Percentiles rank a stretch among this genome's conserved stretches.
Conservation (phyloP, 257 asterid species). For the Ehretia macrophylla region DNA sequence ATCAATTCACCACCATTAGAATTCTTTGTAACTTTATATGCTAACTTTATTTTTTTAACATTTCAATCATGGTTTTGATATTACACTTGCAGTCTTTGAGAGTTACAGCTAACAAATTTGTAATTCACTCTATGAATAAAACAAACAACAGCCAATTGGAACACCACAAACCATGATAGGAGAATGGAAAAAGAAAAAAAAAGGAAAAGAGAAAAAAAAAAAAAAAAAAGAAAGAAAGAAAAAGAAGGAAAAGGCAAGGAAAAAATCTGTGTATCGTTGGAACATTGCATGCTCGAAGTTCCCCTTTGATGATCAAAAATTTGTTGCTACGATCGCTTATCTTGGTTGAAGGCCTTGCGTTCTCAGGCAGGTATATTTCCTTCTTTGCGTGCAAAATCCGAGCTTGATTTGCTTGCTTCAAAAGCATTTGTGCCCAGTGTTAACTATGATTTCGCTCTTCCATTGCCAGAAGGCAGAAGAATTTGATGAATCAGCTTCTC, state of each 20-base stretch:
- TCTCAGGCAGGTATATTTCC: constrained; percentile 1
- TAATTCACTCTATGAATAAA: neutral
- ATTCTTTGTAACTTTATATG: too few relatives aligned
- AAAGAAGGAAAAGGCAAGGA: too few relatives aligned
- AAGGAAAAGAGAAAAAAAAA: neutral
- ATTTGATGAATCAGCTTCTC: constrained; percentile 74
- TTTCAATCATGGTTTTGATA: neutral
- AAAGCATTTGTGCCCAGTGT: neutral
- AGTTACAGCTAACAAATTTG: neutral
- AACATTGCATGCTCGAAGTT: constrained; percentile 4
- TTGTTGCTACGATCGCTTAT: constrained; percentile 7
- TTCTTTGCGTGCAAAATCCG: neutral
- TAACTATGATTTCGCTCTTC: constrained; percentile 16
- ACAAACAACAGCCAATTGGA: neutral
- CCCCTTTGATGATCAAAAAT: constrained; percentile 1
- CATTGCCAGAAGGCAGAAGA: constrained; percentile 31
- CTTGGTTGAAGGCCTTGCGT: constrained; percentile 2
- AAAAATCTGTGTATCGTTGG: constrained; percentile 9
- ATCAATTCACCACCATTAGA: too few relatives aligned
- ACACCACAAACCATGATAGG: neutral
- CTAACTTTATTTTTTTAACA: too few relatives aligned
- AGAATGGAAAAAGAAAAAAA: neutral
- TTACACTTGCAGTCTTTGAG: neutral
- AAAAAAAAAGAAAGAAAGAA: too few relatives aligned
- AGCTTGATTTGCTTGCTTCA: constrained; percentile 4